Conservation (phyloP, 371 early-diverging fungal genomes). For the Paraphysoderma sedebokerense region DNA sequence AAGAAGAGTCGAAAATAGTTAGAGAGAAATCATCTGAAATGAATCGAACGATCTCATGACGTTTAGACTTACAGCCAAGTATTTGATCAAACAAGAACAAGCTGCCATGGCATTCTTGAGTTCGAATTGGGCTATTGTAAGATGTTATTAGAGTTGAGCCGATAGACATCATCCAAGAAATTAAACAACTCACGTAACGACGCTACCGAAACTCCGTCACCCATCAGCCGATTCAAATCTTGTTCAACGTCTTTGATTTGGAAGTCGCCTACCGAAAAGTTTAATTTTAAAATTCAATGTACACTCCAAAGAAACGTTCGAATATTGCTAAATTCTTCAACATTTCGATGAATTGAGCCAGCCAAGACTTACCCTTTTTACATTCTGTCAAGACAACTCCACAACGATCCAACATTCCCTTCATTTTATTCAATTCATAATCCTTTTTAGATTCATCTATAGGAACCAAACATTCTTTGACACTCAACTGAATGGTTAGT, state of each 20-base stretch:
- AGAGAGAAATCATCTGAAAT: background rate
- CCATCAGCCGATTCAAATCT: conserved; percentile 60
- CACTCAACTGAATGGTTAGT: conserved; percentile 72
- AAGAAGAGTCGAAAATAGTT: background rate
- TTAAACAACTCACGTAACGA: conserved; percentile 38
- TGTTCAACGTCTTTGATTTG: conserved; percentile 57
- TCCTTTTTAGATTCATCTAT: too few relatives aligned
- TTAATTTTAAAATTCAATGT: too few relatives aligned
- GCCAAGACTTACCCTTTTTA: too few relatives aligned
- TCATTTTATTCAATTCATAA: too few relatives aligned
- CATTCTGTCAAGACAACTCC: too few relatives aligned
- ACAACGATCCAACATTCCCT: too few relatives aligned
- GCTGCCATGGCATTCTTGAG: conserved; percentile 59
- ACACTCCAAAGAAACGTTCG: too few relatives aligned
- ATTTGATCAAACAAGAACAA: conserved; percentile 57
- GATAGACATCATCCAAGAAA: background rate
- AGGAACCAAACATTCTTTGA: conserved; percentile 75
- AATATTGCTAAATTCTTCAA: too few relatives aligned
- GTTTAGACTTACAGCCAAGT: conserved; percentile 44
- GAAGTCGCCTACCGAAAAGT: conserved; percentile 51
- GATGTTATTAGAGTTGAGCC: background rate
- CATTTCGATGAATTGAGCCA: too few relatives aligned
- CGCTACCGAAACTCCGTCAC: conserved; percentile 40
- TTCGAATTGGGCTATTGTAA: conserved; percentile 51
- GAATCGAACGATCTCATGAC: background rate